These are phyloP conservation scores for Botryosphaeria dothidea DNA, from an alignment of 2,329 filamentous ascomycete species.

Conservation along the genomic window DNA sequence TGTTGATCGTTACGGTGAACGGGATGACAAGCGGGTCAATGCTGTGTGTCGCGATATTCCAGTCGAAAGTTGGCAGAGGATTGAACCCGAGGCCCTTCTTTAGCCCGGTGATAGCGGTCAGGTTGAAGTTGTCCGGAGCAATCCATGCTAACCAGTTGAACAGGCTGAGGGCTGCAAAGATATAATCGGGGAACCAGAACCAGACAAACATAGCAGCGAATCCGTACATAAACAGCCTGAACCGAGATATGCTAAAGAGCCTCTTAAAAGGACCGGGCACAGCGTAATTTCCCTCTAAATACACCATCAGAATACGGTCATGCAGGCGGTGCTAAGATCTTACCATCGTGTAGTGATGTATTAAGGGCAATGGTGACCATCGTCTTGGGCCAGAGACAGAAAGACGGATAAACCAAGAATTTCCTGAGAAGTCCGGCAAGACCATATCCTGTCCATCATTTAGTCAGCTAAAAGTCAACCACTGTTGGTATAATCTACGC, in stretches of 20 bases:
- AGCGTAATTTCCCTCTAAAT: slow-evolving; percentile 52
- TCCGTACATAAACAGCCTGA: slow-evolving; percentile 65
- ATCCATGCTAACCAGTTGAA: slow-evolving; percentile 71
- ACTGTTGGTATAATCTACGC: too few relatives aligned
- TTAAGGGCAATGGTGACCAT: slow-evolving; percentile 24
- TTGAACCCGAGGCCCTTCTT: slow-evolving; percentile 66
- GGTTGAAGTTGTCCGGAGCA: slow-evolving; percentile 64
- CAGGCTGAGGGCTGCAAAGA: slow-evolving; percentile 68
- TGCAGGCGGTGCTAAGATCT: slow-evolving; percentile 63
- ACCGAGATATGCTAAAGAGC: slow-evolving; percentile 65
- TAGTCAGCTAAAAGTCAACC: background rate
- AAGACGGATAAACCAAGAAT: slow-evolving; percentile 28
- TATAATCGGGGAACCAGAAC: slow-evolving; percentile 55
- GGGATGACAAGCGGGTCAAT: slow-evolving; percentile 34
- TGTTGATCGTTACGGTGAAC: slow-evolving; percentile 32
- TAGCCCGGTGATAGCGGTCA: slow-evolving; percentile 75
- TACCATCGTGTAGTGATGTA: slow-evolving; percentile 60
- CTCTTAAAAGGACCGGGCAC: slow-evolving; percentile 49
- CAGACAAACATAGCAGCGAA: slow-evolving; percentile 50
- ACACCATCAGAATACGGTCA: slow-evolving; percentile 66
- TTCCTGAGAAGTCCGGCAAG: slow-evolving; percentile 32
- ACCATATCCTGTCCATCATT: slow-evolving; percentile 8
- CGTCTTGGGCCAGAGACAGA: slow-evolving; percentile 22
- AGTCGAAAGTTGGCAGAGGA: slow-evolving; percentile 71
- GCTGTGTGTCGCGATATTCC: slow-evolving; percentile 53